Evolutionary conservation across 129 eudicot species (phyloP).

Genomic region (Artemisia annua): DNA sequence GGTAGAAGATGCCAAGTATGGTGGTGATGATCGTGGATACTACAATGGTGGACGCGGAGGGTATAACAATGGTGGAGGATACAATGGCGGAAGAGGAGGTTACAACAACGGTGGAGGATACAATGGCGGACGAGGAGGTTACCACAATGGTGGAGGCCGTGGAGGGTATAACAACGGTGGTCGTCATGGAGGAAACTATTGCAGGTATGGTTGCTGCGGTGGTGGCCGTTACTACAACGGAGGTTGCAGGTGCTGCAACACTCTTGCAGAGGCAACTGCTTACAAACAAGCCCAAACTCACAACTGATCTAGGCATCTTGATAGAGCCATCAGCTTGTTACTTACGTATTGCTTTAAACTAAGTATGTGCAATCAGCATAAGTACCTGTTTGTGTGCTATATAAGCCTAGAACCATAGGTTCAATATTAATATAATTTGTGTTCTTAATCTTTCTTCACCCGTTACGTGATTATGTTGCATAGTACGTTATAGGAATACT

Average conservation of each 20-base stretch:
- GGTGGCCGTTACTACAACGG: conserved; percentile 14
- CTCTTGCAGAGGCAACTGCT: conserved; percentile 24
- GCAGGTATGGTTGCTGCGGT: conserved; percentile 32
- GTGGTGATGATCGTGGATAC: too few relatives aligned
- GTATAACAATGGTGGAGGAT: too few relatives aligned
- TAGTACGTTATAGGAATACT: too few relatives aligned
- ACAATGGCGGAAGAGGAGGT: conserved; percentile 7
- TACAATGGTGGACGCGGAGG: too few relatives aligned
- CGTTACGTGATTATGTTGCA: background rate
- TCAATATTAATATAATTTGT: too few relatives aligned
- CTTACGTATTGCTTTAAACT: too few relatives aligned
- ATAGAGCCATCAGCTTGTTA: conserved; percentile 5
- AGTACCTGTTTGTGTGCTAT: too few relatives aligned
- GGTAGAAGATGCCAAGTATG: background rate
- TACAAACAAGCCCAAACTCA: conserved; percentile 30
- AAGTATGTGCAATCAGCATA: too few relatives aligned
- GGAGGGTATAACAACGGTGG: conserved; percentile 1
- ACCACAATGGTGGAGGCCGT: background rate
- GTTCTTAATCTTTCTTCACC: too few relatives aligned
- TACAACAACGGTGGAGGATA: background rate
- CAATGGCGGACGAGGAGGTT: background rate
- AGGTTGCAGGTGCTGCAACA: conserved; percentile 31
- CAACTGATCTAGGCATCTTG: background rate
- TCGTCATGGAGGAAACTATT: conserved; percentile 7
- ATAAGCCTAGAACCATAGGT: too few relatives aligned